These are phyloP conservation scores for Vigna mungo DNA, from an alignment of 306 rosid species.

Conservation along the genomic window DNA sequence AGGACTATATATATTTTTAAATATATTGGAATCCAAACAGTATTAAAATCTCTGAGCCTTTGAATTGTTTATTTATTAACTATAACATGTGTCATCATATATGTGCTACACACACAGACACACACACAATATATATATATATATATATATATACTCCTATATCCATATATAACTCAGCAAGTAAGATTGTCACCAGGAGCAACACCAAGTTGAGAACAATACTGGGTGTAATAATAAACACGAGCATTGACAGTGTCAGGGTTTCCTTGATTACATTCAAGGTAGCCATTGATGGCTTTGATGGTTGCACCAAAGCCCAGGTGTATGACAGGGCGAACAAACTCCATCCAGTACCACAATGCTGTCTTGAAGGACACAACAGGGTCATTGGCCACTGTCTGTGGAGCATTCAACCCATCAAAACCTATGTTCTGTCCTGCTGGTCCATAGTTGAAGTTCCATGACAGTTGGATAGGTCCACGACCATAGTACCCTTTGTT, in stretches of 20 bases:
- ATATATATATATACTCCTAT: too few species aligned
- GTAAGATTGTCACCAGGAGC: conserved; percentile 72
- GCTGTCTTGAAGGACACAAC: conserved; percentile 78
- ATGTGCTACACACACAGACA: too few species aligned
- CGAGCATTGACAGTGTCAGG: conserved; percentile 59
- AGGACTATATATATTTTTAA: too few species aligned
- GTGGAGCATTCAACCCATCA: conserved; percentile 76
- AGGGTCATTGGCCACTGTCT: conserved; percentile 69
- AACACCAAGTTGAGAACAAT: conserved; percentile 72
- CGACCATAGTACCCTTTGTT: conserved; percentile 81
- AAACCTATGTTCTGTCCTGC: conserved; percentile 68
- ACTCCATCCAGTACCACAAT: conserved; percentile 84
- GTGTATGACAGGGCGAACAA: conserved; percentile 59
- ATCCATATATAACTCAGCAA: conserved; percentile 46
- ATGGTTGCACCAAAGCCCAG: conserved; percentile 89
- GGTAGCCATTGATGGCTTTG: conserved; percentile 80
- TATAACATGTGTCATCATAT: too few species aligned
- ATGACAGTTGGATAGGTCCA: conserved; percentile 86
- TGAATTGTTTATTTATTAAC: too few species aligned
- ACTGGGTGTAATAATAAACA: conserved; percentile 57
- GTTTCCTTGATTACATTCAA: conserved; percentile 80
- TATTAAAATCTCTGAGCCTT: too few species aligned
- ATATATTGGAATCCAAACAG: too few species aligned
- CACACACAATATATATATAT: too few species aligned
- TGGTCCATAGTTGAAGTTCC: conserved; percentile 91